Evolutionary conservation across 2,329 filamentous ascomycete species (phyloP).

Genomic region (Aspergillus sergii): DNA sequence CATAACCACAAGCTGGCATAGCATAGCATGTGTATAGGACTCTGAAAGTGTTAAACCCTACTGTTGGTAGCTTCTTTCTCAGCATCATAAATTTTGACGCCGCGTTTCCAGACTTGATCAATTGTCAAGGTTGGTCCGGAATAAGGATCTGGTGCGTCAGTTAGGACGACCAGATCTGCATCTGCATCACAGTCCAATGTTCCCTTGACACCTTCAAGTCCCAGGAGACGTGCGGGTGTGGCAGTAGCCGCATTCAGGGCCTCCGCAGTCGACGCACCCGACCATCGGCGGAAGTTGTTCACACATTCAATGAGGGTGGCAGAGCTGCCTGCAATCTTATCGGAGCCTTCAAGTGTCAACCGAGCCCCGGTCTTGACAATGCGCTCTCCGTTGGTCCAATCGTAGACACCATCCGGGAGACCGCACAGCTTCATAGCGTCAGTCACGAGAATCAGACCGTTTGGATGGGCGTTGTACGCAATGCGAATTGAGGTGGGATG

Average conservation of each 20-base stretch:
- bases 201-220: conserved; percentile 43
- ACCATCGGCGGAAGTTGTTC: conserved; percentile 48
- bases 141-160: conserved; percentile 35
- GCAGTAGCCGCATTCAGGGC: conserved; percentile 44
- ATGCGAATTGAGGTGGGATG: conserved; percentile 88
- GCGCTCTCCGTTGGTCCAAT: conserved; percentile 75
- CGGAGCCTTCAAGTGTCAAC: conserved; percentile 75
- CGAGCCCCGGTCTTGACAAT: conserved; percentile 65
- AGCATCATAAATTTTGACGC: conserved; percentile 42
- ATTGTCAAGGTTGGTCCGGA: conserved; percentile 38
- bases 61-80: conserved; percentile 27
- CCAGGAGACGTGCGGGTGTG: conserved; percentile 43
- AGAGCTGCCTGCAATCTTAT: conserved; percentile 73
- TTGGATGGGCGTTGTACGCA: conserved; percentile 81
- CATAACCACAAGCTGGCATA: background rate
- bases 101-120: conserved; percentile 49
- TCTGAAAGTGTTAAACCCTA: background rate
- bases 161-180: conserved; percentile 45
- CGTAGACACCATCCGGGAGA: conserved; percentile 79
- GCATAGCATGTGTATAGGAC: background rate
- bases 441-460: conserved; percentile 84
- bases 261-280: conserved; percentile 41
- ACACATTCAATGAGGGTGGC: conserved; percentile 48
- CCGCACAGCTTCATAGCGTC: conserved; percentile 90
- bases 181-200: conserved; percentile 43